These are phyloP conservation scores for Haberlea rhodopensis DNA, from an alignment of 257 asterid species.

Conservation along the genomic window DNA sequence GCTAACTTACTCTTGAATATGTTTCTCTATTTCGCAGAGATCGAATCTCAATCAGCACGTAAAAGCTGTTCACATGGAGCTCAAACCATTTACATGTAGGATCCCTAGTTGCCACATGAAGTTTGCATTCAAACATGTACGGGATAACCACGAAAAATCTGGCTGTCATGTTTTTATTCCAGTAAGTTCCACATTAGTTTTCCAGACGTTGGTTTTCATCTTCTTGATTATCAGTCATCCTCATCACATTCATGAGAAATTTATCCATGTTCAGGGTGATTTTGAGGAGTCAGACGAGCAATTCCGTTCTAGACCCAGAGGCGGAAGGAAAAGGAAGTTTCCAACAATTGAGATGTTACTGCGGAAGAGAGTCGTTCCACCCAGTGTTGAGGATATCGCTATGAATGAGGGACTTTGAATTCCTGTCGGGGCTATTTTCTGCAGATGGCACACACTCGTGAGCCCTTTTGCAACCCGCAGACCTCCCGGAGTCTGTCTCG, in stretches of 20 bases:
- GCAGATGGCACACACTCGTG: background rate
- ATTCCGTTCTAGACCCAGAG: constrained; percentile 66
- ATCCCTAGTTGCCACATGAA: constrained; percentile 60
- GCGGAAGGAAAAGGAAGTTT: constrained; percentile 70
- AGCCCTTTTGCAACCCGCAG: background rate
- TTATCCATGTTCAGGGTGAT: constrained; percentile 57
- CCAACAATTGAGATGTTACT: constrained; percentile 54
- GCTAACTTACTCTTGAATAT: background rate
- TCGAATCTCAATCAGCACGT: constrained; percentile 79
- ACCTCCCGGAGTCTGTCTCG: too few relatives aligned
- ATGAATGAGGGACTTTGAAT: constrained; percentile 31
- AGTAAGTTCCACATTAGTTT: constrained; percentile 36
- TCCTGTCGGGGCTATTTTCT: constrained; percentile 31
- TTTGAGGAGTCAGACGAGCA: constrained; percentile 70
- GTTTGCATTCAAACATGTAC: constrained; percentile 82
- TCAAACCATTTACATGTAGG: constrained; percentile 61
- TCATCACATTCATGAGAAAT: background rate
- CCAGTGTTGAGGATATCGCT: background rate
- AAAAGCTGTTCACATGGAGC: constrained; percentile 65
- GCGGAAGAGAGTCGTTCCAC: constrained; percentile 56
- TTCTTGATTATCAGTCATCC: background rate
- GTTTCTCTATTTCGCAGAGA: constrained; percentile 34
- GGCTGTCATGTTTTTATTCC: constrained; percentile 58
- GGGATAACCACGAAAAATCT: constrained; percentile 79
- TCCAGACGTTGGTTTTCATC: background rate